Evolutionary conservation across 108 stramenopile species (phyloP), one percentile per base, ranked within the genome.

Genomic region (Mayamaea pseudoterrestris): DNA sequence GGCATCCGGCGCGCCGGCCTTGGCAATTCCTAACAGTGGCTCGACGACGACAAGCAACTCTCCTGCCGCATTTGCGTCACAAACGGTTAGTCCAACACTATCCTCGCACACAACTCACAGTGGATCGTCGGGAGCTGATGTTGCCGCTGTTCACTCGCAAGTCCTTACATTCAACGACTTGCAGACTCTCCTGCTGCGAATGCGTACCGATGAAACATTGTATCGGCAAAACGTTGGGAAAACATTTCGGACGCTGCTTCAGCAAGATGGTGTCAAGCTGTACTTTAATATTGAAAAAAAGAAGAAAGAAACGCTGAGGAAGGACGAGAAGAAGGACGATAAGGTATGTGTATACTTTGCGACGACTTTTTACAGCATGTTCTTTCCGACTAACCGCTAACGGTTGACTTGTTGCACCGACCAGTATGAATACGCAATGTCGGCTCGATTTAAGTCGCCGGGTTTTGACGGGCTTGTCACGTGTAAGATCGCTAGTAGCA

Each of bases 151-250:
- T n/a, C n/a, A n/a, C n/a, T n/a, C n/a, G n/a, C n/a, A n/a, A n/a
- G n/a, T n/a, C n/a, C 50, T 69, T 26, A 65, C 71, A 0, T 59
- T 66, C 27, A 22, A 43, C 4, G 69, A 75, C 60, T 44, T 75
- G 25, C 47, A 52, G 30, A 22, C 21, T 12, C 34, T 66, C 20
- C 27, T 75, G 25, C 23, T 35, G 29, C 32, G 28, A 32, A 34
- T 64, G 6, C 27, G 52, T 8, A 23, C 22, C 27, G 55, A 71
- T 65, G 47, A 41, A 45, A 42, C 39, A n/a, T 36, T 71, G 42
- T 76, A 76, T 34, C 58, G 65, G 44, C 42, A 69, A 65, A 35
- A 68, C 41, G 30, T 41, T 25, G 66, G 44, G 17, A 67, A 40
- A 40, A 53, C 45, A 17, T 65, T 71, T 34, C 55, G 66, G 12